These are phyloP conservation scores for Biscutella laevigata DNA, from an alignment of 441 rosid species.

Conservation along the genomic window DNA sequence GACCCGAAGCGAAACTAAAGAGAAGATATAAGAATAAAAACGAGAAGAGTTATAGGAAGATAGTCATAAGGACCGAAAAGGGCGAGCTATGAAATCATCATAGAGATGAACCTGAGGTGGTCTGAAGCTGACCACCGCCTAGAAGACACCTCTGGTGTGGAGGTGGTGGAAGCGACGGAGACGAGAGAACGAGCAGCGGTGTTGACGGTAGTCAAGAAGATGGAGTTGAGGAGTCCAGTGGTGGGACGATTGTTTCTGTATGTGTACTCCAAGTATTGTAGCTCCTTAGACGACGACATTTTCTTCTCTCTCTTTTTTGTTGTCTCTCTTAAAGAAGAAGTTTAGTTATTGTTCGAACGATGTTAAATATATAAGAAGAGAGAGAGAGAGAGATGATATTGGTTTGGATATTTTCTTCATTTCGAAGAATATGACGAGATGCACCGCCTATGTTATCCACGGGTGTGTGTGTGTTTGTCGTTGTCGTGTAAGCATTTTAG, in stretches of 20 bases:
- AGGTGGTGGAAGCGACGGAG: conserved; percentile 43
- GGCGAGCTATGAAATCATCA: conserved; percentile 51
- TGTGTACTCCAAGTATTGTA: conserved; percentile 29
- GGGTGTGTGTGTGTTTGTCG: conserved; percentile 18
- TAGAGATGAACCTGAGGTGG: conserved; percentile 58
- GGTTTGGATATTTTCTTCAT: conserved; percentile 24
- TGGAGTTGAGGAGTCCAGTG: conserved; percentile 38
- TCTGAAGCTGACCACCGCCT: conserved; percentile 51
- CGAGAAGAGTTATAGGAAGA: conserved; percentile 30
- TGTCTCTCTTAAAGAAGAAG: conserved; percentile 5
- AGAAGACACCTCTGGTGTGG: conserved; percentile 20
- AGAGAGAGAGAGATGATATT: neutral
- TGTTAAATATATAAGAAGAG: conserved; percentile 10
- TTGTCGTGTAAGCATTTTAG: conserved; percentile 23
- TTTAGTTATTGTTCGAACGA: neutral
- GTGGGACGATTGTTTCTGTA: conserved; percentile 32
- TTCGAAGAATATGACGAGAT: conserved; percentile 22
- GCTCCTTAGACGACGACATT: conserved; percentile 28
- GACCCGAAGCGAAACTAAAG: conserved; percentile 27
- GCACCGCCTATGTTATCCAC: conserved; percentile 28
- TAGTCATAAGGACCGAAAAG: conserved; percentile 60
- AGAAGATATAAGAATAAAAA: conserved; percentile 19
- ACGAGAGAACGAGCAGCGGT: conserved; percentile 50
- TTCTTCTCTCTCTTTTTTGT: neutral
- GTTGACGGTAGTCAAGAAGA: conserved; percentile 60